A percentile compares a stretch with the other conserved stretches of the same genome.
phyloP scores from a whole-genome alignment of 371 early-diverging fungal genomes.

The Mucor mucedo region DNA sequence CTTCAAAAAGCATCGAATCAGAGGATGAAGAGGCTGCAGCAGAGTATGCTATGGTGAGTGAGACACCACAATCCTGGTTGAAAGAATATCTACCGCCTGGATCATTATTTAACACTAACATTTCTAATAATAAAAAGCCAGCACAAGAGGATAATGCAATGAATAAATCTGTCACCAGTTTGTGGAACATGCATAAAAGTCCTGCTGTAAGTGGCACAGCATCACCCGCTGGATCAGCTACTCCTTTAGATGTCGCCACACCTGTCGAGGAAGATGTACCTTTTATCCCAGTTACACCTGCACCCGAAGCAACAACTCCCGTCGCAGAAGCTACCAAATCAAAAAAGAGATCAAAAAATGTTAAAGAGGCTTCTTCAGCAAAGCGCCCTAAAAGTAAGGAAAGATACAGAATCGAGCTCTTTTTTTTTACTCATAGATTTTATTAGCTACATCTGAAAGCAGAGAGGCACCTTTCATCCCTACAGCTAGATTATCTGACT shows the following conservation, averaged over 20 bases:
- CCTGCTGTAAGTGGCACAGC: slow-evolving; percentile 28
- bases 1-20: slow-evolving; percentile 4
- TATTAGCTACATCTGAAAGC: slow-evolving; percentile 34
- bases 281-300: not conserved
- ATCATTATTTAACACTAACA: slow-evolving; percentile 19
- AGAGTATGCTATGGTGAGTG: slow-evolving; percentile 53
- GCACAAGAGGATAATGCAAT: slow-evolving; percentile 68
- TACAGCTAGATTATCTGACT: slow-evolving; percentile 74
- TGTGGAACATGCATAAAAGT: slow-evolving; percentile 65
- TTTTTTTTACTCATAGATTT: not conserved
- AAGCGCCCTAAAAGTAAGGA: slow-evolving; percentile 43
- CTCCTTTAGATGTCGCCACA: slow-evolving; percentile 23
- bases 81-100: slow-evolving; percentile 26
- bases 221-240: slow-evolving; percentile 25
- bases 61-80: slow-evolving; percentile 25
- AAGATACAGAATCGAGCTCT: not conserved
- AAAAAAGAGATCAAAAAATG: slow-evolving; percentile 51
- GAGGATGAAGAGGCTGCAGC: slow-evolving; percentile 42
- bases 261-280: slow-evolving; percentile 19
- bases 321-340: slow-evolving; percentile 25
- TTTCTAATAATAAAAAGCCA: slow-evolving; percentile 31
- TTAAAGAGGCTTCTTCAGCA: slow-evolving; percentile 20
- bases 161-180: slow-evolving; percentile 74
- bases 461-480: slow-evolving; percentile 59
- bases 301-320: slow-evolving; percentile 8